Percentiles rank a stretch among this genome's conserved stretches.
phyloP scores from a whole-genome alignment of 2,329 filamentous ascomycete genomes.

The Peltaster fructicola region DNA sequence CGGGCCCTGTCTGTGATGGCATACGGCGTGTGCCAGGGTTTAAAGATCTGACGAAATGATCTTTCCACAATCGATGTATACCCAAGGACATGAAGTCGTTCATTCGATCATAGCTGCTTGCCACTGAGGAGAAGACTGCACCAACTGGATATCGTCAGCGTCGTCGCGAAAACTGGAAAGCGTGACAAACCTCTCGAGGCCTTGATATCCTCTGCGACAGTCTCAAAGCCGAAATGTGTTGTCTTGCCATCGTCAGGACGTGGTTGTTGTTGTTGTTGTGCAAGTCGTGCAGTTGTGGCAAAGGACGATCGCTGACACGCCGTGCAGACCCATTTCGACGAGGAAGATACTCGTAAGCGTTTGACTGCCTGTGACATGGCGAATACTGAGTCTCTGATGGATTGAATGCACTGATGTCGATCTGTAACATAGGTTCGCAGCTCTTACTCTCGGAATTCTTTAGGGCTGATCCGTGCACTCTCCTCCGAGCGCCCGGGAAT shows the following conservation, averaged over 20 bases:
- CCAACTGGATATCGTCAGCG: conserved; percentile 39
- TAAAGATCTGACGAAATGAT: conserved; percentile 82
- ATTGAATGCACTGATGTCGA: conserved; percentile 1
- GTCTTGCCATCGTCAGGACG: conserved; percentile 34
- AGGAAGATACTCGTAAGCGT: conserved; percentile 12
- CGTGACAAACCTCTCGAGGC: conserved; percentile 37
- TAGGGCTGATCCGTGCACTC: no score
- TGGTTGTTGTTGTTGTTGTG: conserved; percentile 17
- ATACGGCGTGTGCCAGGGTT: conserved; percentile 60
- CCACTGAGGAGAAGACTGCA: conserved; percentile 86
- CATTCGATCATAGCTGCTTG: conserved; percentile 90
- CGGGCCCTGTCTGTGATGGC: conserved; percentile 28
- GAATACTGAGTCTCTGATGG: conserved; percentile 10
- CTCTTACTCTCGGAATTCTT: no score
- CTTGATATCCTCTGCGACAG: conserved; percentile 66
- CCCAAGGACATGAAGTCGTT: conserved; percentile 98
- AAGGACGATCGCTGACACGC: conserved; percentile 4
- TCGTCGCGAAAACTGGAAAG: conserved; percentile 4
- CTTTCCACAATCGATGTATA: conserved; percentile 92
- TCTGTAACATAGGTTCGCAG: no score
- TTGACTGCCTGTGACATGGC: conserved; percentile 15
- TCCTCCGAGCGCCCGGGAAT: no score
- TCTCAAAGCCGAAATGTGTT: conserved; percentile 86
- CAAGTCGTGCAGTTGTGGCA: conserved; percentile 7
- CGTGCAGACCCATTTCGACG: conserved; percentile 4